A percentile compares a stretch with the other conserved stretches of the same genome.
Evolutionary conservation across 768 basidiomycete genomes (phyloP).

Genomic region (Xerocomellus dryophilus): DNA sequence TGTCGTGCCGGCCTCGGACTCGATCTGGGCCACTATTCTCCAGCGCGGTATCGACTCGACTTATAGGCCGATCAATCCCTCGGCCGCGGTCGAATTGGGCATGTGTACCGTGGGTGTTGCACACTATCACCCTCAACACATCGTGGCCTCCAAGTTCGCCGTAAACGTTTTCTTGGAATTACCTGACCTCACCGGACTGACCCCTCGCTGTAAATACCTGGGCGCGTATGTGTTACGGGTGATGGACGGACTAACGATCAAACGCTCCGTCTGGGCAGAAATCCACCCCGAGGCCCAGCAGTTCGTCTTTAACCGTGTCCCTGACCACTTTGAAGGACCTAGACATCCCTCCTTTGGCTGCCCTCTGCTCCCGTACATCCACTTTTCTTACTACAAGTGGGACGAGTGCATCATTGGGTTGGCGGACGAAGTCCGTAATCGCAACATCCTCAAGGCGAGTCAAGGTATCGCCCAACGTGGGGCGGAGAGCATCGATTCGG

Average conservation of each 20-base stretch:
- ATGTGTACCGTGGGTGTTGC: neutral
- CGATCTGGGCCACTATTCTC: constrained; percentile 14
- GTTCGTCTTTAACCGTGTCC: constrained; percentile 1
- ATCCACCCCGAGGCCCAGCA: constrained; percentile 6
- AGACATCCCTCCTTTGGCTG: neutral
- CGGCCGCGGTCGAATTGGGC: neutral
- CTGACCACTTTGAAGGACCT: neutral
- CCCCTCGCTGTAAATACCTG: constrained; percentile 18
- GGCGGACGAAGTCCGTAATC: neutral
- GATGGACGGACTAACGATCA: neutral
- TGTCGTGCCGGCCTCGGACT: constrained; percentile 5
- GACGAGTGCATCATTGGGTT: constrained; percentile 17
- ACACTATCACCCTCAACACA: constrained; percentile 14
- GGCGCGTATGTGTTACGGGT: constrained; percentile 23
- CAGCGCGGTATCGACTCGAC: constrained; percentile 14
- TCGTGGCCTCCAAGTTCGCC: constrained; percentile 19
- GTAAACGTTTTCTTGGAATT: constrained; percentile 26
- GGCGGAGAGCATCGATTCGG: neutral
- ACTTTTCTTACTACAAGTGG: constrained; percentile 20
- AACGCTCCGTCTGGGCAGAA: neutral
- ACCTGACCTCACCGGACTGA: neutral
- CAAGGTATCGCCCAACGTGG: neutral
- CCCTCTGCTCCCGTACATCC: constrained; percentile 11
- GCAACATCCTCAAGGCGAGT: neutral
- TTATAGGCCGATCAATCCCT: constrained; percentile 4